phyloP scores from a whole-genome alignment of 2,329 filamentous ascomycete species.

The Monosporascus sp. region DNA sequence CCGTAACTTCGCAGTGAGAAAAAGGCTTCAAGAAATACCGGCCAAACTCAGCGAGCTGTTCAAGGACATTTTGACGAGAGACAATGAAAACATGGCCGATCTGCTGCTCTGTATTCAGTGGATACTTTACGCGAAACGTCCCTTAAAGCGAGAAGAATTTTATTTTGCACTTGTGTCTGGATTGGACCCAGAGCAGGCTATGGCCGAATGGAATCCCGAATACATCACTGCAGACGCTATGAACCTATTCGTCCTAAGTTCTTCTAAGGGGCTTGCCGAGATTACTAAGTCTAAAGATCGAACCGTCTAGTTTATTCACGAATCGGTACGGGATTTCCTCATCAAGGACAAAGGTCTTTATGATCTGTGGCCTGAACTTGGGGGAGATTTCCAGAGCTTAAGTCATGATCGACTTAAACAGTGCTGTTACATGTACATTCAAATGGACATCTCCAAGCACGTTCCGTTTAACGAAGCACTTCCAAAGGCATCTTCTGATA shows the following conservation, averaged over 20 bases:
- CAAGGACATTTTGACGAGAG: slow-evolving; percentile 42
- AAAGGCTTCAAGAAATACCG: slow-evolving; percentile 31
- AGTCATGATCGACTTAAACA: slow-evolving; percentile 41
- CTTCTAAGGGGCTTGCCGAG: slow-evolving; percentile 47
- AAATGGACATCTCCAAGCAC: slow-evolving; percentile 9
- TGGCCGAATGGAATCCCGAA: slow-evolving; percentile 21
- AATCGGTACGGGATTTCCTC: slow-evolving; percentile 45
- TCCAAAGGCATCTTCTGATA: slow-evolving; percentile 6
- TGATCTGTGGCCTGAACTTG: slow-evolving; percentile 24
- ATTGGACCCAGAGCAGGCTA: slow-evolving; percentile 3
- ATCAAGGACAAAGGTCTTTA: slow-evolving; percentile 29
- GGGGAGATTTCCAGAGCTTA: slow-evolving; percentile 23
- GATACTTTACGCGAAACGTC: slow-evolving; percentile 44
- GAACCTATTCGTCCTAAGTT: slow-evolving; percentile 30
- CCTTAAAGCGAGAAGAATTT: slow-evolving; percentile 38
- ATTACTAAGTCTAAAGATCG: slow-evolving; percentile 25
- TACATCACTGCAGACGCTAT: slow-evolving; percentile 17
- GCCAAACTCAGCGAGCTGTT: slow-evolving; percentile 42
- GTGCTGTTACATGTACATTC: slow-evolving; percentile 38
- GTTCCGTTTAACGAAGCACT: slow-evolving; percentile 11
- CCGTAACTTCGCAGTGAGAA: slow-evolving; percentile 14
- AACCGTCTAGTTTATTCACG: slow-evolving; percentile 48
- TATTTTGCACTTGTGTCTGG: slow-evolving; percentile 37
- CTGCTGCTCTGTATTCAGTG: slow-evolving; percentile 45
- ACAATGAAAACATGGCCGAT: slow-evolving; percentile 33